phyloP scores from a whole-genome alignment of 495 filamentous ascomycete species.

The Schizothecium vesticola region DNA sequence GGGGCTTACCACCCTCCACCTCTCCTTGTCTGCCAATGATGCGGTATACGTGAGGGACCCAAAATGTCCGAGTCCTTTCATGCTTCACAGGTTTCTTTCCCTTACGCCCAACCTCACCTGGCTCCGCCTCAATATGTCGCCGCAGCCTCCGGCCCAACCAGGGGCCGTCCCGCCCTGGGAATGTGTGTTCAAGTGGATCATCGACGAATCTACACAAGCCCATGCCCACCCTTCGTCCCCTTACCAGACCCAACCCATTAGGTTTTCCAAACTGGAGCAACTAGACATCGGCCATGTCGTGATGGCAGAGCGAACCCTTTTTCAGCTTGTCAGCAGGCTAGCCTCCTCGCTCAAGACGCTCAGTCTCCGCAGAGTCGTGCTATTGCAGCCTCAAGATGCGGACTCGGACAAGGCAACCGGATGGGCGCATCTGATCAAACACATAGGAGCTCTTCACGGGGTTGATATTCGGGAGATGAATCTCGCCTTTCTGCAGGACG shows the following conservation, averaged over 20 bases:
- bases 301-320: constrained; percentile 11
- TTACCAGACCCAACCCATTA: background rate
- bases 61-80: background rate
- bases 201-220: background rate
- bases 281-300: constrained; percentile 37
- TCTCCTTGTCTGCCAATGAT: constrained; percentile 5
- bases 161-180: background rate
- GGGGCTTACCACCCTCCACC: constrained; percentile 33
- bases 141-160: too few relatives aligned
- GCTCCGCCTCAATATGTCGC: constrained; percentile 34
- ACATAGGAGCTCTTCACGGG: background rate
- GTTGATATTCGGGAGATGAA: background rate
- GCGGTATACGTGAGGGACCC: background rate
- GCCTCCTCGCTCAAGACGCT: constrained; percentile 31
- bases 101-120: constrained; percentile 27
- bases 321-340: constrained; percentile 33
- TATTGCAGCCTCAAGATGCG: constrained; percentile 3
- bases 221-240: background rate
- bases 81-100: constrained; percentile 25
- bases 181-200: background rate
- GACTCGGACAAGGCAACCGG: constrained; percentile 13
- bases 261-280: constrained; percentile 25
- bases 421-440: constrained; percentile 19
- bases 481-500: background rate
- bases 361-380: constrained; percentile 26